Evolutionary conservation across 169 alveolate genomes (phyloP).

Genomic region (Perkinsus marinus): DNA sequence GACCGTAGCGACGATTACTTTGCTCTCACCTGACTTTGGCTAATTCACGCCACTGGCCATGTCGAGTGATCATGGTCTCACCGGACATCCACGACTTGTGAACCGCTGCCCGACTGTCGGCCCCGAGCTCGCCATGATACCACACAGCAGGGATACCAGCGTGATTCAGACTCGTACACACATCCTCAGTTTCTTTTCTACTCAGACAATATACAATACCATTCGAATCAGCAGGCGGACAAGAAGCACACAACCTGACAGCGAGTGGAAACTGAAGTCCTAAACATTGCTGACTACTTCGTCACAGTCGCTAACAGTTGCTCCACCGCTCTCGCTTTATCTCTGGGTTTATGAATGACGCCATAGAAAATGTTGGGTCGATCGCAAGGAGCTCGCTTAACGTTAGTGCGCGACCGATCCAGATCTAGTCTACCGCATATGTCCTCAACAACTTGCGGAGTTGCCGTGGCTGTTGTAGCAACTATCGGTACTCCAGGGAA

Average conservation of each 20-base stretch:
- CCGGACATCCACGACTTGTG: neutral
- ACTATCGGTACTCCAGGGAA: constrained; percentile 81
- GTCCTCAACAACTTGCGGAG: constrained; percentile 59
- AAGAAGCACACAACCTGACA: neutral
- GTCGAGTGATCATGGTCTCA: too few relatives aligned
- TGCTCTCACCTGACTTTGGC: neutral
- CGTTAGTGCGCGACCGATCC: neutral
- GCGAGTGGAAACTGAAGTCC: neutral
- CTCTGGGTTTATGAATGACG: neutral
- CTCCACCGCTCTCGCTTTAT: neutral
- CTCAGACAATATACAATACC: neutral
- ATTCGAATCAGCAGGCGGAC: neutral
- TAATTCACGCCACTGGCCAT: too few relatives aligned
- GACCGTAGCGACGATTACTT: constrained; percentile 68
- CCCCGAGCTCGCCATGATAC: neutral
- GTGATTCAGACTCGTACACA: neutral
- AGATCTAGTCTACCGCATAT: constrained; percentile 5
- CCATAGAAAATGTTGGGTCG: neutral
- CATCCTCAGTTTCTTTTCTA: neutral
- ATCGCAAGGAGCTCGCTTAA: neutral
- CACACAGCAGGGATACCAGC: neutral
- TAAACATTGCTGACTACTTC: neutral
- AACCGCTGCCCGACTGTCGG: neutral
- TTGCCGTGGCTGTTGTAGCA: constrained; percentile 97
- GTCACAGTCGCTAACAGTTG: neutral